Conservation (phyloP, 257 asterid species). For the Paulownia fortunei region DNA sequence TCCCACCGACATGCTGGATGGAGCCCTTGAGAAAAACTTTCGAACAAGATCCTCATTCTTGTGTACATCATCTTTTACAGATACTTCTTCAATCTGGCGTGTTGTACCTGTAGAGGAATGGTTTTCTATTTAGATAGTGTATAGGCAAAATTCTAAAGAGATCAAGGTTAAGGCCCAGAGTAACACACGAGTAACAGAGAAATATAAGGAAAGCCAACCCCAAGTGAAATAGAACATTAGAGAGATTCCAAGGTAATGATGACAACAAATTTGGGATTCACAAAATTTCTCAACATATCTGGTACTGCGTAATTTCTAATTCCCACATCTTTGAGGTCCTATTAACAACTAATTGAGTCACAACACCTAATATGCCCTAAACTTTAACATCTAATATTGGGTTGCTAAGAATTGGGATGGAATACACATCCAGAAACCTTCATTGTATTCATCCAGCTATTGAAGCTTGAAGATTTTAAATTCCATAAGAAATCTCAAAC, state of each 20-base stretch:
- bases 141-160: constrained; percentile 3
- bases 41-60: constrained; percentile 50
- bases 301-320: neutral
- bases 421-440: neutral
- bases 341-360: neutral
- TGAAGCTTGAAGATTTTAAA: neutral
- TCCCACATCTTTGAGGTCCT: neutral
- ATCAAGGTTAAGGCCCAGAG: neutral
- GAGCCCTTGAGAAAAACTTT: constrained; percentile 61
- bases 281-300: constrained; percentile 1
- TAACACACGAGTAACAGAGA: constrained; percentile 4
- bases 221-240: neutral
- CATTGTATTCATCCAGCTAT: neutral
- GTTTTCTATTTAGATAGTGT: constrained; percentile 17
- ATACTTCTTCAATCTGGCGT: constrained; percentile 48
- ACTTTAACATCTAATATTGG: neutral
- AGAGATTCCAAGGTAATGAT: constrained; percentile 12
- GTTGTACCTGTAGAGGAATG: constrained; percentile 52
- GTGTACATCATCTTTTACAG: constrained; percentile 38
- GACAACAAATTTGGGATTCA: neutral
- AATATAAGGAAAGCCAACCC: neutral
- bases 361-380: neutral
- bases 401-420: neutral
- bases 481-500: constrained; percentile 14
- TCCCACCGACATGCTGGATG: constrained; percentile 57